A percentile compares a stretch with the other conserved stretches of the same genome.
phyloP scores from a whole-genome alignment of 1,284 basidiomycete species.

The Phellopilus nigrolimitatus region DNA sequence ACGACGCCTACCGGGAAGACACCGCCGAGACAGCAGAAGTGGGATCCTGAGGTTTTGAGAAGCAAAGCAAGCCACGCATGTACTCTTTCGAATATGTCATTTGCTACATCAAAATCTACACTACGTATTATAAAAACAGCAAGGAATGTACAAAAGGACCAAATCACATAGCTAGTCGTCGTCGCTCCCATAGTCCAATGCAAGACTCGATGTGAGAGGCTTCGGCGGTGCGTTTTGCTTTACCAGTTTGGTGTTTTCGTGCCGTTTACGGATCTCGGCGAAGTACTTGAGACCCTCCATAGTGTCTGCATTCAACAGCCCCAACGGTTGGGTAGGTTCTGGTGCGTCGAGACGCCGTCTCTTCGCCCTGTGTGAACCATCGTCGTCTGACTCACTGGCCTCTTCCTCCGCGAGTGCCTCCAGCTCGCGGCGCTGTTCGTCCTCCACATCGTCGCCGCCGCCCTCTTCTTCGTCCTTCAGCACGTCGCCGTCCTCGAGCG shows the following conservation, averaged over 20 bases:
- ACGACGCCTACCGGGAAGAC: conserved; percentile 22
- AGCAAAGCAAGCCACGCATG: no score
- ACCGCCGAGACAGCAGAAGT: neutral
- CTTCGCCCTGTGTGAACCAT: conserved; percentile 27
- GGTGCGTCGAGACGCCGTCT: conserved; percentile 25
- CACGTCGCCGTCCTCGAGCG: conserved; percentile 76
- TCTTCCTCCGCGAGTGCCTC: conserved; percentile 33
- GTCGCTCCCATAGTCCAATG: conserved; percentile 74
- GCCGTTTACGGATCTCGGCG: conserved; percentile 67
- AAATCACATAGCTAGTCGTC: conserved; percentile 42
- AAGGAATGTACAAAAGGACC: conserved; percentile 1
- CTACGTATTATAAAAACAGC: conserved; percentile 1
- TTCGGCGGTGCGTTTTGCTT: conserved; percentile 29
- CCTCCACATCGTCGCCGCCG: conserved; percentile 28
- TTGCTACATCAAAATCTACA: neutral
- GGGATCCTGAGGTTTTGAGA: neutral
- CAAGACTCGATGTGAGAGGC: conserved; percentile 41
- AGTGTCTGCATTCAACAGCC: conserved; percentile 74
- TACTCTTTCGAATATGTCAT: no score
- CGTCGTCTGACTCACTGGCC: conserved; percentile 24
- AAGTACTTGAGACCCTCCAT: conserved; percentile 85
- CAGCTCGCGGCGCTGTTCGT: conserved; percentile 25
- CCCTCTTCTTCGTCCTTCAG: conserved; percentile 41
- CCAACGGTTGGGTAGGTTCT: conserved; percentile 31
- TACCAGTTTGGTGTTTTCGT: conserved; percentile 33